A percentile compares a stretch with the other conserved stretches of the same genome.
These are phyloP conservation scores for Kluyveromyces sp. DNA, from an alignment of 1,139 yeast species.

Conservation along the genomic window DNA sequence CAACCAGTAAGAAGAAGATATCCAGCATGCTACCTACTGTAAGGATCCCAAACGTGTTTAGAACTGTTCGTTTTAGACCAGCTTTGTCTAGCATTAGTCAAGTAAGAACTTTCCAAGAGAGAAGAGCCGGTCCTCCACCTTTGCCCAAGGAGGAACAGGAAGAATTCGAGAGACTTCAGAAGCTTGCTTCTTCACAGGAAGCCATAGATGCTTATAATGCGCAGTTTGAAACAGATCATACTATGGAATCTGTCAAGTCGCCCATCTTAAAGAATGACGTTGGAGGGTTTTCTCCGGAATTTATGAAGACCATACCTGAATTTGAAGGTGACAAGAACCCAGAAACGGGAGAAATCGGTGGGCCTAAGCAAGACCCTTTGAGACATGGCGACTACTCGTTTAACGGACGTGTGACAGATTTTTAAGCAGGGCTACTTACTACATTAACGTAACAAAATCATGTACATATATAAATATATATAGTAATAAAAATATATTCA, in stretches of 20 bases:
- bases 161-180: constrained; percentile 82
- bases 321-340: constrained; percentile 95
- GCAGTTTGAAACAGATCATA: constrained; percentile 34
- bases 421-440: constrained; percentile 33
- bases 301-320: constrained; percentile 77
- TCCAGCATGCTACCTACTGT: not conserved
- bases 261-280: constrained; percentile 46
- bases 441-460: not conserved
- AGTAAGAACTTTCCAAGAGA: constrained; percentile 17
- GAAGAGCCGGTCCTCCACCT: constrained; percentile 71
- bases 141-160: constrained; percentile 82
- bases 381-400: constrained; percentile 91
- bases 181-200: constrained; percentile 70
- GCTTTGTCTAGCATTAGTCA: constrained; percentile 6
- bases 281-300: constrained; percentile 62
- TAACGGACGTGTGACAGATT: constrained; percentile 94
- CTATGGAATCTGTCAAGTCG: constrained; percentile 31
- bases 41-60: not conserved
- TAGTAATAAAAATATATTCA: not conserved
- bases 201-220: constrained; percentile 72
- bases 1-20: too few relatives aligned
- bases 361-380: constrained; percentile 97
- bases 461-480: not conserved
- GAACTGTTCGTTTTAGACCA: not conserved
- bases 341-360: constrained; percentile 88